These are phyloP conservation scores for Suillus ampliporus DNA, from an alignment of 768 basidiomycete species.

Conservation along the genomic window DNA sequence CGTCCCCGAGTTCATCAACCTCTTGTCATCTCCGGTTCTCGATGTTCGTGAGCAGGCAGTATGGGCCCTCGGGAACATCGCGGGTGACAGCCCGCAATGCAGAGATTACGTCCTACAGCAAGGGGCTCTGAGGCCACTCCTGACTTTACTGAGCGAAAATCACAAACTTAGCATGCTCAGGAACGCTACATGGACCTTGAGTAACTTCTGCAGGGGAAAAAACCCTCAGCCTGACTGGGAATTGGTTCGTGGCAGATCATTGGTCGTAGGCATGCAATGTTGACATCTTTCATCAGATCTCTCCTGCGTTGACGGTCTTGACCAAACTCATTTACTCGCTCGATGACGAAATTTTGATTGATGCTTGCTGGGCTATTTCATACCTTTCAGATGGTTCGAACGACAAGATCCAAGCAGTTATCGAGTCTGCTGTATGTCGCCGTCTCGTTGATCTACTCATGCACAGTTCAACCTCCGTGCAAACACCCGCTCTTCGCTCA, in stretches of 20 bases:
- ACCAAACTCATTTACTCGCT: slow-evolving; percentile 99
- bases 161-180: slow-evolving; percentile 99
- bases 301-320: slow-evolving; percentile 93
- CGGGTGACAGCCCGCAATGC: slow-evolving; percentile 97
- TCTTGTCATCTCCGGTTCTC: slow-evolving; percentile 90
- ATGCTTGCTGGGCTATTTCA: slow-evolving; percentile 99
- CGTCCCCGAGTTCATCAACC: slow-evolving; percentile 96
- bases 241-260: slow-evolving; percentile 59
- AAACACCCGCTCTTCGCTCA: slow-evolving; percentile 97
- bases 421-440: slow-evolving; percentile 97
- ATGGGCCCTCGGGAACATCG: slow-evolving; percentile 99
- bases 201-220: slow-evolving; percentile 99
- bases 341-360: slow-evolving; percentile 98
- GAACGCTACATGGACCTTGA: slow-evolving; percentile 99
- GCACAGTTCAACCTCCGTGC: slow-evolving; percentile 93
- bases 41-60: slow-evolving; percentile 99
- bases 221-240: slow-evolving; percentile 98
- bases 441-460: slow-evolving; percentile 96
- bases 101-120: slow-evolving; percentile 94
- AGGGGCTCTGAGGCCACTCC: slow-evolving; percentile 91
- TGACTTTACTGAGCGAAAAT: slow-evolving; percentile 90
- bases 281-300: slow-evolving; percentile 67
- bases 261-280: slow-evolving; percentile 21
- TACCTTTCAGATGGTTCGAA: slow-evolving; percentile 99
- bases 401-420: slow-evolving; percentile 99